Base-by-base conservation (phyloP, 1,284 basidiomycete genomes). In the Sphaerobolus stellatus region DNA sequence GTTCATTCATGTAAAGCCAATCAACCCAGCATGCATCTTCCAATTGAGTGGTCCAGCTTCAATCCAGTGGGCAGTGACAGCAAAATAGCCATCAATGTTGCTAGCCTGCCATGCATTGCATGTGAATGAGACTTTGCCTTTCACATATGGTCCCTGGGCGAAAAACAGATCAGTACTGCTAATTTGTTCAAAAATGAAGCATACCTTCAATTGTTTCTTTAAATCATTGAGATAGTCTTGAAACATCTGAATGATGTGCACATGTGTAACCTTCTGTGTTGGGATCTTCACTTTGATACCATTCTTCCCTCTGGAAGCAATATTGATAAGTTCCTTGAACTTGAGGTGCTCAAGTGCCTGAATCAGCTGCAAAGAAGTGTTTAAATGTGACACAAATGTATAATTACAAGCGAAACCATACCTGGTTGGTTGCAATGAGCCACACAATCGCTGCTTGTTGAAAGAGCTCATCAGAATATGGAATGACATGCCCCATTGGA, bases 1-100 rank as follows among this genome's bases (percentile, higher is more conserved):
- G 20, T 65, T 65, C 54, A 68, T 56, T 5, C 53, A 59, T 3
- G 56, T 60, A 40, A 68, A 65, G 8, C 65, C 61, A 14, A 66
- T 41, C 13, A 66, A 40, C 2, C 58, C 62, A 36, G 11, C 33
- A 11, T 36, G 11, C 11, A 36, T 11, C n/a, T 36, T n/a, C 33
- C 33, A 36, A 11, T 36, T 11, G 11, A 36, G 9, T 5, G 6
- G 16, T 31, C 27, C n/a, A 13, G 22, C 31, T 33, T 60, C 31
- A 5, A 57, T 59, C 62, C 59, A 64, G 6, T 59, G 60, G 1
- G 54, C 62, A 9, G 54, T 64, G 9, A 62, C 57, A 0, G 54
- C 57, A 36, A 63, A 61, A 25, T 62, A 64, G 16, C 48, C 47
- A 27, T 64, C 52, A 6, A 48, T 49, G 14, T 61, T 61, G 0